phyloP scores from a whole-genome alignment of 108 stramenopile genomes.

The Conticribra guillardii region DNA sequence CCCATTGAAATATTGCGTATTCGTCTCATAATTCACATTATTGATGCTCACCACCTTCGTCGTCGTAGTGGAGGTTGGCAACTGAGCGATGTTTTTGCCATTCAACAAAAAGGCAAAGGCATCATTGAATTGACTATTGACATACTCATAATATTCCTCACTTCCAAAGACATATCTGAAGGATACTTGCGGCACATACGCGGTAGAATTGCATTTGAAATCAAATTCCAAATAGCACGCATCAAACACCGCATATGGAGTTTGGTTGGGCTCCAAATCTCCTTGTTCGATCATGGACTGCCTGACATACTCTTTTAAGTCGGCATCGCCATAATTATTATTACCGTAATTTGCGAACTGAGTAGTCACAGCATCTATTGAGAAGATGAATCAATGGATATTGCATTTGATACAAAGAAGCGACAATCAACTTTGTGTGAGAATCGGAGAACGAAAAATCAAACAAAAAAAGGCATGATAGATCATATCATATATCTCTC shows the following conservation, averaged over 20 bases:
- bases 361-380: no score
- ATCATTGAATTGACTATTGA: conserved; percentile 41
- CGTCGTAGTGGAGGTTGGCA: conserved; percentile 11
- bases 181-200: conserved; percentile 26
- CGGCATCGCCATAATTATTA: no score
- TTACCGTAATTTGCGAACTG: no score
- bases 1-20: conserved; percentile 38
- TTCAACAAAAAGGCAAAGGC: conserved; percentile 47
- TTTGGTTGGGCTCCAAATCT: background rate
- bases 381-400: no score
- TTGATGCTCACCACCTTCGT: conserved; percentile 31
- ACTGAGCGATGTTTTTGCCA: conserved; percentile 28
- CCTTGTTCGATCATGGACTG: no score
- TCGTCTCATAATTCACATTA: conserved; percentile 45
- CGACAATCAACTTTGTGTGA: no score
- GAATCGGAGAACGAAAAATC: no score
- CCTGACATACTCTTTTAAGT: no score
- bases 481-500: background rate
- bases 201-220: conserved; percentile 31
- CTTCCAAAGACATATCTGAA: conserved; percentile 46
- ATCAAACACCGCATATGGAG: conserved; percentile 12
- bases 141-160: conserved; percentile 54
- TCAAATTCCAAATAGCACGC: conserved; percentile 36
- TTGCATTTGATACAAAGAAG: no score
- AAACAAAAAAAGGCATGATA: no score